Evolutionary conservation across 805 yeast species (phyloP), one percentile per base, ranked within the genome.

Genomic region (Barnettozyma sucrosica): DNA sequence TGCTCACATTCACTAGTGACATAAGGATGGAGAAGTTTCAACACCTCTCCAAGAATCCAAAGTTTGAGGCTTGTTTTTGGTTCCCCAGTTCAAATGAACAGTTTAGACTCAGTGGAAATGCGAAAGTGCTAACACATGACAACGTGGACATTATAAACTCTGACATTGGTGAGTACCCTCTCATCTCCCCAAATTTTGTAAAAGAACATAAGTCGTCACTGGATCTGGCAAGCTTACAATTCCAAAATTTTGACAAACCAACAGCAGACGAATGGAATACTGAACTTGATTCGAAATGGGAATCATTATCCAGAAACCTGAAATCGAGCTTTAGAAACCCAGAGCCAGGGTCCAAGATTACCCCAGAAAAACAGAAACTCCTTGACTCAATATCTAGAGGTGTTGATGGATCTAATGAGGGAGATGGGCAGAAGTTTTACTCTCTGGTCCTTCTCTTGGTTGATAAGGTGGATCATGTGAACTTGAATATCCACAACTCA

Each of bases 341-440:
- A 0, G 66, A 73, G 1, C 95, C 95, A 3, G 83, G 83, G n/a
- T 67, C 80, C 2, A 66, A 68, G 20, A 59, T 88, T 59, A 76
- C 77, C 10, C 70, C 70, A 7, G 81, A 79, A 37, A 78, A 77
- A 48, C 70, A 71, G 33, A 78, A 77, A 54, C 62, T 71, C 47
- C 65, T 88, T 39, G 95, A 88, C 64, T 77, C 85, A 45, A 82
- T 88, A 41, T 72, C 77, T 42, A 74, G 95, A 55, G 92, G 95
- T 11, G 95, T 88, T 16, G 95, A 88, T 65, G 95, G 95, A 7
- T 74, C 78, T 39, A 75, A 78, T 58, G 81, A 79, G 44, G 81
- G 77, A 26, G 79, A 77, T 24, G 79, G 77, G 13, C 52, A 54
- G 36, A 81, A 79, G 58, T 80, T 85, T 62, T 87, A 84, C 61